These are phyloP conservation scores for Dunaliella primolecta DNA, from an alignment of 139 green algal genomes.

Conservation along the genomic window DNA sequence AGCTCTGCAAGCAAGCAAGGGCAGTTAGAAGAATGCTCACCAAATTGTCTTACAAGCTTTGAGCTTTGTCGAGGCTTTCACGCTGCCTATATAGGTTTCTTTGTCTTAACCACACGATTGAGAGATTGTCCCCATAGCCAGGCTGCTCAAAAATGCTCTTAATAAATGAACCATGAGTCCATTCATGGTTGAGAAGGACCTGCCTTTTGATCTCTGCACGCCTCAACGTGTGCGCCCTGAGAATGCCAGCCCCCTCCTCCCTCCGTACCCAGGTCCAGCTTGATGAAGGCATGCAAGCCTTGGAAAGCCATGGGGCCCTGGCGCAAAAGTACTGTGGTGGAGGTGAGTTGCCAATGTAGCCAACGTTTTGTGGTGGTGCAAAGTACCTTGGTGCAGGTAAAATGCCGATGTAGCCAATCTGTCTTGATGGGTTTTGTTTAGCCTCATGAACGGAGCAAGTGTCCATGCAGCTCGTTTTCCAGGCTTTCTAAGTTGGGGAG, in stretches of 20 bases:
- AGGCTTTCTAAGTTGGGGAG: background rate
- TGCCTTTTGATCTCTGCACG: too few species aligned
- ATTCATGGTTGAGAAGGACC: too few species aligned
- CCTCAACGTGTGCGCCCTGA: too few species aligned
- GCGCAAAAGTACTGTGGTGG: slow-evolving; percentile 28
- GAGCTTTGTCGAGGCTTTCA: too few species aligned
- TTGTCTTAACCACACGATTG: background rate
- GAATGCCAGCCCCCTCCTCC: background rate
- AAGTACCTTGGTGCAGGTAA: too few species aligned
- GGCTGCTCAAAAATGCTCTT: background rate
- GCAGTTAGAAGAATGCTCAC: too few species aligned
- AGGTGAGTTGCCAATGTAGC: slow-evolving; percentile 8
- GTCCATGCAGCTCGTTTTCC: background rate
- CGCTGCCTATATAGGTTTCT: too few species aligned
- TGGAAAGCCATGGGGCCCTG: slow-evolving; percentile 15
- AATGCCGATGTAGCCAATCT: background rate
- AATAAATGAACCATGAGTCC: too few species aligned
- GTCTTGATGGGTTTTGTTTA: background rate
- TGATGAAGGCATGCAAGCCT: slow-evolving; percentile 21
- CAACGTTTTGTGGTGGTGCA: background rate
- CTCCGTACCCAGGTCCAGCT: slow-evolving; percentile 11
- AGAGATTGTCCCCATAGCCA: background rate
- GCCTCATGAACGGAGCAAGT: background rate
- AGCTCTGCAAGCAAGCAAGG: too few species aligned
- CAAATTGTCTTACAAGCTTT: too few species aligned